Evolutionary conservation across 1,139 yeast species (phyloP), one percentile per base, ranked within the genome.

Genomic region (Williopsis jadinii): DNA sequence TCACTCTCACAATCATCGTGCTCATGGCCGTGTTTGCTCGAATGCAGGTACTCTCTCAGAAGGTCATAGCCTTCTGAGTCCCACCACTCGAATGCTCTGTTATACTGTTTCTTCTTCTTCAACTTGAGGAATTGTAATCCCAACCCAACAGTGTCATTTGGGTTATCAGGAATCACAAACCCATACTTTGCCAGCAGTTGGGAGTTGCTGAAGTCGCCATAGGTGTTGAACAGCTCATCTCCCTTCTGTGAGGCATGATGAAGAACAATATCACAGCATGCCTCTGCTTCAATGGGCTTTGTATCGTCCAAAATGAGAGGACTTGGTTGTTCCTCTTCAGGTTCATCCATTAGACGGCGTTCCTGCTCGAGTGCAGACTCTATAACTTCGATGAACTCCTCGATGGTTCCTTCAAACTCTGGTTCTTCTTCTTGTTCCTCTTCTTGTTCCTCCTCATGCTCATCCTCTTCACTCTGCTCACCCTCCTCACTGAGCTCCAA

Each of bases 171-270:
- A 5, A 80, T 49, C 28, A 80, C 73, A 60, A 87, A 87, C 0
- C 96, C 96, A 46, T 74, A 74, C 5, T 68, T 70, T 36, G 72
- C 51, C 12, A 74, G 47, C 32, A 66, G 66, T 47, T 86, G 95
- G 51, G 84, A 86, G 55, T 86, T 87, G 2, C 87, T 80, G 58
- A 86, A 86, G 49, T 81, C 76, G 3, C 97, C 97, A 58, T 88
- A 88, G 54, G 87, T 87, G 56, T 88, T 88, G 62, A 64, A 84
- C 3, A 87, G 50, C 53, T 86, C 82, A 10, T 62, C 61, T 1
- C 76, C 79, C 5, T 52, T 53, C 3, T 52, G 8, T 10, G 41
- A 50, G 13, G 32, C 32, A 36, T 38, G 44, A 28, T 43, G 43
- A 12, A 47, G 52, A 1, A 72, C 67, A 14, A 82, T 72, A 52